A percentile compares a stretch with the other conserved stretches of the same genome.
phyloP scores from a whole-genome alignment of 164 flowering plant species.

The Dillenia turbinata region DNA sequence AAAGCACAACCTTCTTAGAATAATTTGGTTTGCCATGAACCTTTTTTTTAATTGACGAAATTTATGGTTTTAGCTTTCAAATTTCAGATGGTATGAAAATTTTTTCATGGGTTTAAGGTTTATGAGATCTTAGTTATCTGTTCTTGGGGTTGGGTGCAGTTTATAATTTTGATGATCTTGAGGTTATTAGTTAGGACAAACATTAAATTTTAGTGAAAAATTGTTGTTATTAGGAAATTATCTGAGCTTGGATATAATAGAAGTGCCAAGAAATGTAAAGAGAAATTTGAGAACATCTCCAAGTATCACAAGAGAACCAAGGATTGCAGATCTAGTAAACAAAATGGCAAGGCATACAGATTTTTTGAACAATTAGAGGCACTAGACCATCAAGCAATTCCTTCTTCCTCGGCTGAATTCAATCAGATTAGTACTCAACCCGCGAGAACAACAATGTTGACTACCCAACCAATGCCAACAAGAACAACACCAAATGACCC shows the following conservation, averaged over 20 bases:
- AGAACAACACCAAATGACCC: conserved; percentile 1
- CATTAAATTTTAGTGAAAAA: too few species aligned
- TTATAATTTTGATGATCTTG: too few species aligned
- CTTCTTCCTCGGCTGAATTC: conserved; percentile 10
- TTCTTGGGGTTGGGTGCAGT: too few species aligned
- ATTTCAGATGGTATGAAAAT: too few species aligned
- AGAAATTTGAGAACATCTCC: conserved; percentile 59
- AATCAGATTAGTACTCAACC: neutral
- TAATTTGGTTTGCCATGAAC: too few species aligned
- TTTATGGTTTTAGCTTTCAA: too few species aligned
- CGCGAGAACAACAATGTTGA: conserved; percentile 1
- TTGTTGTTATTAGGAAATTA: conserved; percentile 32
- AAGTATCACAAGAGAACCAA: conserved; percentile 54
- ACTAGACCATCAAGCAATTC: conserved; percentile 22
- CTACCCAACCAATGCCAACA: neutral
- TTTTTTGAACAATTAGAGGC: conserved; percentile 56
- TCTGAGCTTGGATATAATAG: conserved; percentile 45
- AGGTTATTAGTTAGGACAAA: too few species aligned
- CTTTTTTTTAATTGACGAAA: too few species aligned
- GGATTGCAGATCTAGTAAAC: conserved; percentile 27
- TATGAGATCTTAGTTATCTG: too few species aligned
- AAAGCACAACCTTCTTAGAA: too few species aligned
- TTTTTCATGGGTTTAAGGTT: too few species aligned
- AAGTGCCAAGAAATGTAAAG: conserved; percentile 56
- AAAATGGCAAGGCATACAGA: conserved; percentile 39